phyloP scores from a whole-genome alignment of 768 basidiomycete genomes.

The Psilocybe tampanensis region DNA sequence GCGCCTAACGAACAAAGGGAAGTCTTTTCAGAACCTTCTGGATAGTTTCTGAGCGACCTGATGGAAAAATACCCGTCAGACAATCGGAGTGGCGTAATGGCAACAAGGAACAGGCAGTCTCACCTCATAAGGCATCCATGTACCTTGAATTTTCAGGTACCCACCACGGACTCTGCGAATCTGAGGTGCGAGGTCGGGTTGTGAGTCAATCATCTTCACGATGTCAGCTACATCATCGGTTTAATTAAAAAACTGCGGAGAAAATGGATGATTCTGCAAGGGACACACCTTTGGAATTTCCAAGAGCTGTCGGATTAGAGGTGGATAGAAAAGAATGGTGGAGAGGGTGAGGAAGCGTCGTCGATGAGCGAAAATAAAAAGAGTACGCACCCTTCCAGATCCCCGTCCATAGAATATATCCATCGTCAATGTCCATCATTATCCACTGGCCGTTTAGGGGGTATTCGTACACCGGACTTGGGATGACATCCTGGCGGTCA shows the following conservation, averaged over 20 bases:
- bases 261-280: not conserved
- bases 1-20: conserved; percentile 4
- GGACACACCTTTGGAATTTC: conserved; percentile 80
- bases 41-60: conserved; percentile 81
- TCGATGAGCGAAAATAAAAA: not conserved
- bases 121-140: conserved; percentile 93
- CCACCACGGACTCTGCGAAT: conserved; percentile 86
- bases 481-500: not conserved
- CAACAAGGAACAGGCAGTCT: conserved; percentile 22
- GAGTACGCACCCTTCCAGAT: conserved; percentile 86
- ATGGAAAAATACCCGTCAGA: conserved; percentile 14
- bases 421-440: conserved; percentile 95
- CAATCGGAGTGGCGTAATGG: conserved; percentile 12
- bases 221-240: conserved; percentile 67
- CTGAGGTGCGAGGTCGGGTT: conserved; percentile 82
- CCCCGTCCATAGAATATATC: conserved; percentile 90
- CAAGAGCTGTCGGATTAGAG: conserved; percentile 56
- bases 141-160: conserved; percentile 91
- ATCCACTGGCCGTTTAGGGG: conserved; percentile 90
- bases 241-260: conserved; percentile 5
- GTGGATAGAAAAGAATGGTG: not conserved
- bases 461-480: conserved; percentile 86
- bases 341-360: not conserved
- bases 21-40: conserved; percentile 58
- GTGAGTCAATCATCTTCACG: conserved; percentile 90